These are phyloP conservation scores for Linum trigynum DNA, from an alignment of 345 rosid species.

Conservation along the genomic window DNA sequence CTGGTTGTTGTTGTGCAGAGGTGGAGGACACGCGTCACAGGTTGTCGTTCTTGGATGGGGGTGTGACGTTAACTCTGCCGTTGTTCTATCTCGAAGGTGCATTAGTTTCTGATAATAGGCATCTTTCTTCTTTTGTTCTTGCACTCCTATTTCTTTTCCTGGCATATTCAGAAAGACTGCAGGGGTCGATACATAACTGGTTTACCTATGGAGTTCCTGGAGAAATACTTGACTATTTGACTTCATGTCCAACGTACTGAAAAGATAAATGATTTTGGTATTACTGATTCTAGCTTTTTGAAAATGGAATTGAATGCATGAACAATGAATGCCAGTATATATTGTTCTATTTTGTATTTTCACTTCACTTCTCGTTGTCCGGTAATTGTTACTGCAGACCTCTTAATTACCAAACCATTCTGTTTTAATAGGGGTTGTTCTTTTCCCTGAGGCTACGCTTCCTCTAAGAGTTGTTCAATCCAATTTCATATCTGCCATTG, in stretches of 20 bases:
- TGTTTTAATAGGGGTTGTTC: slow-evolving; percentile 66
- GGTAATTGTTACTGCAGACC: not conserved
- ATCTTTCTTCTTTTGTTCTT: not conserved
- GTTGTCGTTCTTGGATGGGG: slow-evolving; percentile 69
- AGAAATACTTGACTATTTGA: not conserved
- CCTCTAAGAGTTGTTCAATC: slow-evolving; percentile 79
- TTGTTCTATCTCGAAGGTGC: slow-evolving; percentile 85
- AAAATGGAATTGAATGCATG: not conserved
- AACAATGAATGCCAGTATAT: not conserved
- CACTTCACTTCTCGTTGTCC: not conserved
- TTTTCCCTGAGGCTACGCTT: slow-evolving; percentile 89
- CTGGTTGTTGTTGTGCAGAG: slow-evolving; percentile 33
- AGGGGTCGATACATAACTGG: not conserved
- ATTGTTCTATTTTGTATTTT: not conserved
- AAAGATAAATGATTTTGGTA: not conserved
- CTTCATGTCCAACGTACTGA: not conserved
- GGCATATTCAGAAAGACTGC: not conserved
- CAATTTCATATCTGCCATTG: slow-evolving; percentile 65
- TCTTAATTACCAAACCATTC: not conserved
- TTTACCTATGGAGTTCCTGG: not conserved
- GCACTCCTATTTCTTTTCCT: not conserved
- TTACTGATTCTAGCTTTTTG: not conserved
- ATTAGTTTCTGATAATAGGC: not conserved
- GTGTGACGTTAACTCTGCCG: slow-evolving; percentile 54
- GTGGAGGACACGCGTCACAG: slow-evolving; percentile 77